These are phyloP conservation scores for Platismatia glauca DNA, from an alignment of 495 filamentous ascomycete species.

Conservation along the genomic window DNA sequence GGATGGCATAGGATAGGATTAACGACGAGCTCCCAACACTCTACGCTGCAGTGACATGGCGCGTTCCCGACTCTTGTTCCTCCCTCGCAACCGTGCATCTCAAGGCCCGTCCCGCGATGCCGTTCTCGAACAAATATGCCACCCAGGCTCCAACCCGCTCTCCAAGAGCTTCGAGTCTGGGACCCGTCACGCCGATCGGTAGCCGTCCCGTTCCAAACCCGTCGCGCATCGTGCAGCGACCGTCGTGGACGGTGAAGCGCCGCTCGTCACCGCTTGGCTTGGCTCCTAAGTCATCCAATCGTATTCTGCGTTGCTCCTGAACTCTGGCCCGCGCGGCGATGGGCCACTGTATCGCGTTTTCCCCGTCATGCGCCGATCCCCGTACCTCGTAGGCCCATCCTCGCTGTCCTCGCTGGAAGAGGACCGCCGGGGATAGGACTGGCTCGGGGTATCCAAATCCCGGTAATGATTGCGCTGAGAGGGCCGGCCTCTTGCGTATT, in stretches of 20 bases:
- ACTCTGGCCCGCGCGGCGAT: not conserved
- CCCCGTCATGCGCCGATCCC: not conserved
- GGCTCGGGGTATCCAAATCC: not conserved
- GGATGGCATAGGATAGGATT: not conserved
- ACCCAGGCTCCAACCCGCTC: not conserved
- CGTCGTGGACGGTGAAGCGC: not conserved
- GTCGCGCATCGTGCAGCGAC: not conserved
- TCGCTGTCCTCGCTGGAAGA: not conserved
- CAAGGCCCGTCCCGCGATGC: not conserved
- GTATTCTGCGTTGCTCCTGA: not conserved
- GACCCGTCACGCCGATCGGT: not conserved
- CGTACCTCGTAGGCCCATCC: not conserved
- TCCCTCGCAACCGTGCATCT: not conserved
- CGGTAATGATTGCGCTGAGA: not conserved
- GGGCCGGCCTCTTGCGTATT: not conserved
- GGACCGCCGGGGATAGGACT: not conserved
- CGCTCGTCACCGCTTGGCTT: not conserved
- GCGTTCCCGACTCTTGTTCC: not conserved
- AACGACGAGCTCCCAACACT: not conserved
- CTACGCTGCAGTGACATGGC: not conserved
- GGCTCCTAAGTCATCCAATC: slow-evolving; percentile 1
- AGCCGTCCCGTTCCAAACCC: not conserved
- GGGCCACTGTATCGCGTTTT: not conserved
- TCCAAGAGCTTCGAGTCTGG: not conserved
- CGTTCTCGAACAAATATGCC: not conserved